Percentiles rank a stretch among this genome's conserved stretches.
Evolutionary conservation across 2,329 filamentous ascomycete genomes (phyloP).

Genomic region (Shiraia sp.): DNA sequence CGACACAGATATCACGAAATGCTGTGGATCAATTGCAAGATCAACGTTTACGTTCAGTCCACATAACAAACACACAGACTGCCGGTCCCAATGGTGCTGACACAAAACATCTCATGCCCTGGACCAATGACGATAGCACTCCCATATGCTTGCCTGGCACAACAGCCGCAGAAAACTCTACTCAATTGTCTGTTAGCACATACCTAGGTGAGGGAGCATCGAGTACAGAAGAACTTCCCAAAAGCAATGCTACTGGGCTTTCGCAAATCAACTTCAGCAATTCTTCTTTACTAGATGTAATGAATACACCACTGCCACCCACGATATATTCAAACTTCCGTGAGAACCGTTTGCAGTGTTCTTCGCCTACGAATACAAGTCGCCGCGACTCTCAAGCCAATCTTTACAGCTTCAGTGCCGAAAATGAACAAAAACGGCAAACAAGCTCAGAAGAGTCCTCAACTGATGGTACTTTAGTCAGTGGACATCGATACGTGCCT

Average conservation of each 20-base stretch:
- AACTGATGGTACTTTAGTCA: slow-evolving; percentile 43
- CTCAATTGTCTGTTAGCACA: slow-evolving; percentile 9
- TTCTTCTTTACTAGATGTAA: slow-evolving; percentile 24
- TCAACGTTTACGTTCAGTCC: slow-evolving; percentile 32
- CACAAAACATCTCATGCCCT: slow-evolving; percentile 25
- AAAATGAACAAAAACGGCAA: slow-evolving; percentile 34
- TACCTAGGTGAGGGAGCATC: slow-evolving; percentile 1
- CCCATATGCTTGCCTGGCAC: slow-evolving; percentile 14
- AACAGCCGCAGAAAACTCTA: slow-evolving; percentile 9
- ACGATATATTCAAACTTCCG: slow-evolving; percentile 32
- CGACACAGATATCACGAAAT: slow-evolving; percentile 27
- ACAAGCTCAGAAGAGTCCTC: slow-evolving; percentile 24
- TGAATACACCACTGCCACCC: slow-evolving; percentile 19
- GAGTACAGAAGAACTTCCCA: too few species aligned
- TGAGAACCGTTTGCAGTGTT: slow-evolving; percentile 17
- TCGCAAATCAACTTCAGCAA: slow-evolving; percentile 30
- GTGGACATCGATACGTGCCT: slow-evolving; percentile 44
- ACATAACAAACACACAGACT: slow-evolving; percentile 16
- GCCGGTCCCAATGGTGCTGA: slow-evolving; percentile 13
- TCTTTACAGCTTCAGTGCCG: slow-evolving; percentile 47
- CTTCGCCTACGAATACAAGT: slow-evolving; percentile 18
- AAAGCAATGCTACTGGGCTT: too few species aligned
- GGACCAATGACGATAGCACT: slow-evolving; percentile 17
- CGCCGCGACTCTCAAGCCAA: slow-evolving; percentile 40
- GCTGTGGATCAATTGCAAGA: slow-evolving; percentile 38